Conservation (phyloP, 768 basidiomycete genomes). For the Sporobolomyces roseus region DNA sequence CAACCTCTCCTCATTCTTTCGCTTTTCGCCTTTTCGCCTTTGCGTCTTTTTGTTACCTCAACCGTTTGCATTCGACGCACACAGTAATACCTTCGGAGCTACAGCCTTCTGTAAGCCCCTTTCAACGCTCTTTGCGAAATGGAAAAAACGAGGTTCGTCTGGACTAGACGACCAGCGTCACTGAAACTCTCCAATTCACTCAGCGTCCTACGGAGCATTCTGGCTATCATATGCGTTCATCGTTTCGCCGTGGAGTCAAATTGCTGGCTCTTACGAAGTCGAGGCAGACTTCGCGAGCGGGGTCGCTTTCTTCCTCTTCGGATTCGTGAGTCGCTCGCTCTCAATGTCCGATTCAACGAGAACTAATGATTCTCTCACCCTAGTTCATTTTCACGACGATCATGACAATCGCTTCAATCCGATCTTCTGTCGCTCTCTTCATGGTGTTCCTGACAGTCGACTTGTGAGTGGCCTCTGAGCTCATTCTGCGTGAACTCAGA, state of each 20-base stretch:
- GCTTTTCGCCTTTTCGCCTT: too few relatives aligned
- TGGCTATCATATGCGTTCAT: conserved; percentile 8
- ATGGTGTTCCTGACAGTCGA: conserved; percentile 50
- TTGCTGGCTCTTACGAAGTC: background rate
- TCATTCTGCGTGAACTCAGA: too few relatives aligned
- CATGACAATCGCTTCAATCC: conserved; percentile 48
- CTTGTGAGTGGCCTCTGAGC: too few relatives aligned
- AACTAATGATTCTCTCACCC: background rate
- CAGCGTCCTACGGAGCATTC: conserved; percentile 5
- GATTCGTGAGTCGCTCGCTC: background rate
- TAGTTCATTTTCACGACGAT: conserved; percentile 41
- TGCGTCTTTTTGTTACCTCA: too few relatives aligned
- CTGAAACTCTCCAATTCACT: too few relatives aligned
- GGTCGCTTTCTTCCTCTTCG: conserved; percentile 10
- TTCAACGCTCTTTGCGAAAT: too few relatives aligned
- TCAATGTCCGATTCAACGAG: background rate
- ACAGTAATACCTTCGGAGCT: conserved; percentile 9
- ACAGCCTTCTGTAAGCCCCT: too few relatives aligned
- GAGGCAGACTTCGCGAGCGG: background rate
- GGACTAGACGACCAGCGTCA: background rate
- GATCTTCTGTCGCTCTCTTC: conserved; percentile 49
- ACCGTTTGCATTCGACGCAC: too few relatives aligned
- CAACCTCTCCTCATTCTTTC: too few relatives aligned
- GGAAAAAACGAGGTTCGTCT: too few relatives aligned
- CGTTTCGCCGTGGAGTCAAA: background rate